Evolutionary conservation across 164 flowering plant genomes (phyloP).

Genomic region (Tinospora cordifolia): DNA sequence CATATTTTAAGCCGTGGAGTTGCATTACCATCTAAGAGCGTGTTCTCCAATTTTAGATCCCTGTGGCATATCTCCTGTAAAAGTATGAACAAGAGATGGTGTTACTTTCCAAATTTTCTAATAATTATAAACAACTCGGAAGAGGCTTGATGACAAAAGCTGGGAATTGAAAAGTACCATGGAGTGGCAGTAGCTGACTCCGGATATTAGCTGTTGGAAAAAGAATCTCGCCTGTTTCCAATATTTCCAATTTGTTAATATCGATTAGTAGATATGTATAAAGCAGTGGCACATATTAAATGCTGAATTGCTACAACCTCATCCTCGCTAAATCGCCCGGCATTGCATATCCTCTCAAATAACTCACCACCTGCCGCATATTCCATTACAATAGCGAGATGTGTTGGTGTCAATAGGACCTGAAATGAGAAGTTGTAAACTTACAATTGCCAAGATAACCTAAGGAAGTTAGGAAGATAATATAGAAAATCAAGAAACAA

Average conservation of each 20-base stretch:
- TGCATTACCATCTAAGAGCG: conserved; percentile 48
- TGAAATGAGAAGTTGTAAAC: conserved; percentile 8
- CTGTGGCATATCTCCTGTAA: conserved; percentile 59
- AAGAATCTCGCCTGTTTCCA: conserved; percentile 60
- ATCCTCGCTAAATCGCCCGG: conserved; percentile 69
- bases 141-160: neutral
- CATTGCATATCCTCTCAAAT: conserved; percentile 60
- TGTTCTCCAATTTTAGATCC: conserved; percentile 53
- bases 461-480: too few species aligned
- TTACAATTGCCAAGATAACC: neutral
- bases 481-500: too few species aligned
- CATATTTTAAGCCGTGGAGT: conserved; percentile 51
- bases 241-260: neutral
- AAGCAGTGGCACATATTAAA: neutral
- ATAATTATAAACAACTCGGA: neutral
- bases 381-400: conserved; percentile 82
- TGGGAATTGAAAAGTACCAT: conserved; percentile 41
- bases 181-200: conserved; percentile 66
- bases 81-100: conserved; percentile 1
- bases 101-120: neutral
- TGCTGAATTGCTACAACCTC: conserved; percentile 35
- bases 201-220: conserved; percentile 66
- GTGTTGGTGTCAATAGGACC: conserved; percentile 73
- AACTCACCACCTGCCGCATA: conserved; percentile 86
- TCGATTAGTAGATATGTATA: neutral